Percentiles rank a stretch among this genome's conserved stretches.
These are phyloP conservation scores for Talinum fruticosum DNA, from an alignment of 148 eudicot genomes.

Conservation along the genomic window DNA sequence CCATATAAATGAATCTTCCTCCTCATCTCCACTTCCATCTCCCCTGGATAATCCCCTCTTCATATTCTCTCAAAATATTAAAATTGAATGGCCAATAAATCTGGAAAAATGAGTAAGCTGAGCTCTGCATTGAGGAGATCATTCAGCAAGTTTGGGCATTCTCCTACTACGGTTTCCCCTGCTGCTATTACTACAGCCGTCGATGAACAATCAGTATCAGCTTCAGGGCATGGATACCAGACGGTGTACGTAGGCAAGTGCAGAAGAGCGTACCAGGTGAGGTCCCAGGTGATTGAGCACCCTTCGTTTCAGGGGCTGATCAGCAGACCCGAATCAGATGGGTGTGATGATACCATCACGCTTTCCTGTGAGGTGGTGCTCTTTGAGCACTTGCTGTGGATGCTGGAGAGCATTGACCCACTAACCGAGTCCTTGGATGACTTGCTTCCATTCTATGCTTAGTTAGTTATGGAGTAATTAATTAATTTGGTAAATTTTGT, in stretches of 20 bases:
- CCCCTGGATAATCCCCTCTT: neutral
- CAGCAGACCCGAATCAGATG: neutral
- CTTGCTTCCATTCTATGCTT: slow-evolving; percentile 37
- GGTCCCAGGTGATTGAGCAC: neutral
- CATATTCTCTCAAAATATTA: neutral
- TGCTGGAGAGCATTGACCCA: slow-evolving; percentile 67
- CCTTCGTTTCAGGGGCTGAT: neutral
- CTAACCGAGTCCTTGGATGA: slow-evolving; percentile 51
- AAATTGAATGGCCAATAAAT: neutral
- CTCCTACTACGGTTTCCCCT: neutral
- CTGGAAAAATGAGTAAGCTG: neutral
- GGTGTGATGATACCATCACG: neutral
- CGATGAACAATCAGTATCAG: neutral
- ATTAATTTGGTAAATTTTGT: neutral
- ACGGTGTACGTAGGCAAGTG: neutral
- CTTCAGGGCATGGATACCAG: neutral
- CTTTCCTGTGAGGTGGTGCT: slow-evolving; percentile 26
- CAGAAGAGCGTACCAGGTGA: neutral
- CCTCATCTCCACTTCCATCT: neutral
- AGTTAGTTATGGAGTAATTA: too few species aligned
- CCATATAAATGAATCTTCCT: neutral
- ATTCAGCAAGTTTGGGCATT: neutral
- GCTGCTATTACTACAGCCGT: neutral
- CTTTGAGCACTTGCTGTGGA: slow-evolving; percentile 70
- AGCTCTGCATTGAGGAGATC: neutral